Evolutionary conservation across 192 early-diverging fungal species (phyloP).

Genomic region (Pilaira anomala): DNA sequence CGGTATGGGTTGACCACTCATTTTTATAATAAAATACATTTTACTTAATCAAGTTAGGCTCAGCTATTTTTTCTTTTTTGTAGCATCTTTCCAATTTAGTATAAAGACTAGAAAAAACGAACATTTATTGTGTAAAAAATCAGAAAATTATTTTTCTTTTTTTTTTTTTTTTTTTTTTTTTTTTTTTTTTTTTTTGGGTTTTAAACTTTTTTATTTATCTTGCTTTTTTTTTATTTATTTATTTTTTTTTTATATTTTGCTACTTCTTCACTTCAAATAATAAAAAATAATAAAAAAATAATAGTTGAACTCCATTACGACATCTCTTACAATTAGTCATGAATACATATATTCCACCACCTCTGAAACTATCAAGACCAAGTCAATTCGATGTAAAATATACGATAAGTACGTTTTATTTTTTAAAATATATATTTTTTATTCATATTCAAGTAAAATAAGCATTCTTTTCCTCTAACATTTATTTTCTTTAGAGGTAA

Average conservation of each 20-base stretch:
- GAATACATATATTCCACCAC: conserved; percentile 1
- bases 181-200: background rate
- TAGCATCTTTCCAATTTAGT: too few species aligned
- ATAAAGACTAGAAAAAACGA: too few species aligned
- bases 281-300: background rate
- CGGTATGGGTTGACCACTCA: conserved; percentile 7
- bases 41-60: background rate
- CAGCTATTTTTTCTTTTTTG: background rate
- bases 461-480: conserved; percentile 14
- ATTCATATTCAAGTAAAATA: too few species aligned
- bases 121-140: background rate
- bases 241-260: background rate
- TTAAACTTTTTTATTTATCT: background rate
- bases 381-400: too few species aligned
- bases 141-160: background rate
- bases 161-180: background rate
- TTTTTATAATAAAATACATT: conserved; percentile 1
- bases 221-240: background rate
- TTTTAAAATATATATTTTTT: too few species aligned
- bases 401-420: too few species aligned
- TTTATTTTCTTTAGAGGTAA: conserved; percentile 31
- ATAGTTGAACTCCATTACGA: background rate
- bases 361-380: background rate
- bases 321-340: background rate
- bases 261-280: background rate